Evolutionary conservation across 352 stramenopile species (phyloP), one percentile per base, ranked within the genome.

Genomic region (Globisporangium paddicum): DNA sequence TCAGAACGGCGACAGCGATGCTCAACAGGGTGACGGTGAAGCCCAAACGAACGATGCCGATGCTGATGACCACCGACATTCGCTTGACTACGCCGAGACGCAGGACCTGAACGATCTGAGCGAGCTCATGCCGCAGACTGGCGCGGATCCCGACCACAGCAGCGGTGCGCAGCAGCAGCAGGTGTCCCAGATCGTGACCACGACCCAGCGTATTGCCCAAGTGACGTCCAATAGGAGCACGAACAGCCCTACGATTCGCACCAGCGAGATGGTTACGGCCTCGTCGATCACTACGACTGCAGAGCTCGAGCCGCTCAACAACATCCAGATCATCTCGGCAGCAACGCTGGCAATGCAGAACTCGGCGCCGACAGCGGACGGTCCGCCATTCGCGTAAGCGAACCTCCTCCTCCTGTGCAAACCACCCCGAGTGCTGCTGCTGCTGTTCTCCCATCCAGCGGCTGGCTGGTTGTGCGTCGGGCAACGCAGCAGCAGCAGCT

Each of bases 101-200:
- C 55, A 64, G n/a, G 30, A 59, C 3, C 25, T 59, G 28, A 54
- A 50, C 44, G 44, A 48, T 51, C 25, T 55, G 9, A 52, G 51
- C 44, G 50, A 55, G 25, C 32, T 60, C 41, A 26, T 64, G 14
- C 38, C 58, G n/a, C 55, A 53, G 55, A 47, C 10, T 30, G 30
- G 35, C 32, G 19, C 25, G 10, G 52, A 58, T 14, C 26, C 38
- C 23, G 38, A 50, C n/a, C 23, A 40, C 26, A 56, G 23, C 7
- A 28, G 40, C 19, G 19, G 14, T n/a, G 25, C n/a, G 28, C 26
- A 26, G 23, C 34, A 26, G 23, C 34, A 23, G 10, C 38, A 42
- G 32, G 46, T 7, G 38, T 51, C 58, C 7, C 49, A 26, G 30
- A 30, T 35, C 5, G 38, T 41, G n/a, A 21, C 53, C 40, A 53